Evolutionary conservation across 2,329 filamentous ascomycete genomes (phyloP).

Genomic region (Cytospora piceicola): DNA sequence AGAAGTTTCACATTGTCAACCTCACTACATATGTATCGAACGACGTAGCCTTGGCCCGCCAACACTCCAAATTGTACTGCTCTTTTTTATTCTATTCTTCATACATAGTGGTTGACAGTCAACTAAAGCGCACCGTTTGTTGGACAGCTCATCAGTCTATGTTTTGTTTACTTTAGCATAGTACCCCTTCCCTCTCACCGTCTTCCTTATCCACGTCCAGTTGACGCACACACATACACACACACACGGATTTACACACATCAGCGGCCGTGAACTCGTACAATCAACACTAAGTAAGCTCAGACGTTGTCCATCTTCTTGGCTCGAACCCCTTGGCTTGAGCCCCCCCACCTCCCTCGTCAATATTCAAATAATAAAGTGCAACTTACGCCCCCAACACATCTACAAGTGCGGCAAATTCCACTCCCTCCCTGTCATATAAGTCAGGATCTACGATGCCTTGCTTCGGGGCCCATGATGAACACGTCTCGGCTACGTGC

Average conservation of each 20-base stretch:
- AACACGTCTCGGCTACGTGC: neutral
- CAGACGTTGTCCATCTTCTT: neutral
- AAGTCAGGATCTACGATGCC: neutral
- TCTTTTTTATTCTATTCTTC: too few relatives aligned
- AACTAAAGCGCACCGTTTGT: too few relatives aligned
- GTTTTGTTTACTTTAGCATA: too few relatives aligned
- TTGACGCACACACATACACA: too few relatives aligned
- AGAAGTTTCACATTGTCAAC: neutral
- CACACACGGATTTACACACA: neutral
- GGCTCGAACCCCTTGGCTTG: neutral
- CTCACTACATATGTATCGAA: too few relatives aligned
- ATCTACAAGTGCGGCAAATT: neutral
- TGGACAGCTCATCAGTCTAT: too few relatives aligned
- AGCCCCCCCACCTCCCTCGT: neutral
- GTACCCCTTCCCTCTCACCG: too few relatives aligned
- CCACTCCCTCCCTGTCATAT: too few relatives aligned
- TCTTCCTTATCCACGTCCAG: too few relatives aligned
- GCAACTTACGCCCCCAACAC: neutral
- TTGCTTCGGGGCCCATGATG: neutral
- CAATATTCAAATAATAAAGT: neutral
- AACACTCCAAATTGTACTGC: neutral
- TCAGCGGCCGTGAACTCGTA: neutral
- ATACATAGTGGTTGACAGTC: too few relatives aligned
- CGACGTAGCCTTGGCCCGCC: constrained; percentile 2
- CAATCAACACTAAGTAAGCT: neutral